Evolutionary conservation across 1,139 yeast species (phyloP).

Genomic region (Blastobotrys petasosporus): DNA sequence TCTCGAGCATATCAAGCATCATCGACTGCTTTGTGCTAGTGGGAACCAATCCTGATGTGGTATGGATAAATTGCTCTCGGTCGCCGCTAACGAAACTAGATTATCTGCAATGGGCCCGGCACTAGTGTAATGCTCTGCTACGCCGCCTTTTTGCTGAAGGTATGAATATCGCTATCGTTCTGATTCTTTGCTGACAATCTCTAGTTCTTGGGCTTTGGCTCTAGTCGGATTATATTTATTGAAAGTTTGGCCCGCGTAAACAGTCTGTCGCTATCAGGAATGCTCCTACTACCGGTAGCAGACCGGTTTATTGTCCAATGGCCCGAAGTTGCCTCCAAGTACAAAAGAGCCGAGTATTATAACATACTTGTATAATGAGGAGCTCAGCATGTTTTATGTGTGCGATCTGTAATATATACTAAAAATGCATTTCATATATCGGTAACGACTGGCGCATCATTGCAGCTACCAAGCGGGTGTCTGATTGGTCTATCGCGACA

Average conservation of each 20-base stretch:
- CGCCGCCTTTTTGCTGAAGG: slow-evolving; percentile 48
- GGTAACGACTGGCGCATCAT: too few species aligned
- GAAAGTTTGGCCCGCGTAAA: slow-evolving; percentile 88
- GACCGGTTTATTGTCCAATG: slow-evolving; percentile 87
- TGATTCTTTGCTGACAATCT: slow-evolving; percentile 9
- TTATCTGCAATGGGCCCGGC: slow-evolving; percentile 91
- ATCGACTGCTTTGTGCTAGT: slow-evolving; percentile 29
- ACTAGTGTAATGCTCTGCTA: slow-evolving; percentile 76
- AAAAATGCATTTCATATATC: too few species aligned
- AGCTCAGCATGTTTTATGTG: neutral
- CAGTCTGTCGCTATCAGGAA: slow-evolving; percentile 70
- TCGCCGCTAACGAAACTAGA: slow-evolving; percentile 26
- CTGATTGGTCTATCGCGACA: too few species aligned
- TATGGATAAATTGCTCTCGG: slow-evolving; percentile 8
- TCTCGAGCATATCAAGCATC: slow-evolving; percentile 42
- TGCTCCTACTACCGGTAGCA: slow-evolving; percentile 57
- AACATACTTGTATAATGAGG: slow-evolving; percentile 60
- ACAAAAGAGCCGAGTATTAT: slow-evolving; percentile 63
- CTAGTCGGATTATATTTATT: slow-evolving; percentile 63
- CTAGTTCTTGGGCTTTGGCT: slow-evolving; percentile 43
- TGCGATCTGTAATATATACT: too few species aligned
- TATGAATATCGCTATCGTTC: slow-evolving; percentile 12
- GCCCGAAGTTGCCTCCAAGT: slow-evolving; percentile 53
- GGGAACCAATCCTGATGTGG: slow-evolving; percentile 28
- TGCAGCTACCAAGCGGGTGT: too few species aligned